Evolutionary conservation across 345 rosid genomes (phyloP).

Genomic region (Limnanthes douglasii): DNA sequence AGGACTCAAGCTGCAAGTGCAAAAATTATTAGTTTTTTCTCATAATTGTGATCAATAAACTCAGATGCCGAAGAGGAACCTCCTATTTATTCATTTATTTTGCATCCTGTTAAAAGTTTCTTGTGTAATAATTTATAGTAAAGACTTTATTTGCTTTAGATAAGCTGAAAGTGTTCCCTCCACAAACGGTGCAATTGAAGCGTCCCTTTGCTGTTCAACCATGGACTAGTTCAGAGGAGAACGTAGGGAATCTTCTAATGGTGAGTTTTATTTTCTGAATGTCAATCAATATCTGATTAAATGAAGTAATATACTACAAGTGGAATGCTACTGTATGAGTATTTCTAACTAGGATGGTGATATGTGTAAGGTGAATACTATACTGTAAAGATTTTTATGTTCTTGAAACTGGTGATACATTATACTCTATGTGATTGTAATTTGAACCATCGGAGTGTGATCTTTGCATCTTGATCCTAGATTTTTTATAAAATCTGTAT

Average conservation of each 20-base stretch:
- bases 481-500: no score
- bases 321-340: neutral
- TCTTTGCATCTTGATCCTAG: no score
- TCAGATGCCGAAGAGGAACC: no score
- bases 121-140: no score
- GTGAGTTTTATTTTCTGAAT: conserved; percentile 23
- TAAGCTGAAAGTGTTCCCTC: conserved; percentile 46
- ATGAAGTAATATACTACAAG: neutral
- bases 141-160: conserved; percentile 39
- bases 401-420: no score
- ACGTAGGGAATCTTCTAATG: conserved; percentile 80
- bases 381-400: no score
- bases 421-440: no score
- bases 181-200: conserved; percentile 40
- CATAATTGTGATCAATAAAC: no score
- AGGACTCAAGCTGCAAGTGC: no score
- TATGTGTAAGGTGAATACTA: neutral
- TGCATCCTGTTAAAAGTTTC: neutral
- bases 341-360: neutral
- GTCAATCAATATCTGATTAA: no score
- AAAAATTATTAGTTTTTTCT: no score
- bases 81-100: neutral
- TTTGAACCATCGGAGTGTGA: no score
- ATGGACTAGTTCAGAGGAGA: conserved; percentile 76
- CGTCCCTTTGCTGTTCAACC: conserved; percentile 63